A percentile compares a stretch with the other conserved stretches of the same genome.
Conservation (phyloP, 768 basidiomycete species). For the Strobilomyces confusus region DNA sequence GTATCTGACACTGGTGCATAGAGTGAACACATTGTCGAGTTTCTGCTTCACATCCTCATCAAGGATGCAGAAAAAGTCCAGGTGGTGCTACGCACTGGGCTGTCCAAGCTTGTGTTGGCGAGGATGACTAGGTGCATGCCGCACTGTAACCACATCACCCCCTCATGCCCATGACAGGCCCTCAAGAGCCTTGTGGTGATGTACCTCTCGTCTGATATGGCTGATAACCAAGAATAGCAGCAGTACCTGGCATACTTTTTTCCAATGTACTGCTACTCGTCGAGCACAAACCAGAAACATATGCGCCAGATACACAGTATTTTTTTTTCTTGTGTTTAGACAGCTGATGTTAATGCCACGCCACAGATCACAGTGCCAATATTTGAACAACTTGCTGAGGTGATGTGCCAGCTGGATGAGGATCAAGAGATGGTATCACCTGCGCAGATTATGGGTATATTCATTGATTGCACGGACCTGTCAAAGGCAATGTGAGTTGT, state of each 20-base stretch:
- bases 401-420: slow-evolving; percentile 63
- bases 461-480: slow-evolving; percentile 88
- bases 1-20: slow-evolving; percentile 10
- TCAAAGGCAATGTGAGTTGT: slow-evolving; percentile 59
- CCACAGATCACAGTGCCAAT: slow-evolving; percentile 66
- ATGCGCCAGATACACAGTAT: not conserved
- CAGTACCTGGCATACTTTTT: slow-evolving; percentile 88
- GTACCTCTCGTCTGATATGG: slow-evolving; percentile 79
- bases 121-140: slow-evolving; percentile 60
- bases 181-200: no score
- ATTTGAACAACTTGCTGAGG: slow-evolving; percentile 55
- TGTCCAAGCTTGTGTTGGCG: slow-evolving; percentile 80
- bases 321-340: no score
- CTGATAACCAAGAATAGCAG: slow-evolving; percentile 74
- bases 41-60: slow-evolving; percentile 52
- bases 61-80: slow-evolving; percentile 62
- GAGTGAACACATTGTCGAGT: slow-evolving; percentile 62
- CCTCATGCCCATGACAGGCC: slow-evolving; percentile 31
- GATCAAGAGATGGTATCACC: slow-evolving; percentile 71
- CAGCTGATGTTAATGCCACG: no score
- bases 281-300: slow-evolving; percentile 57
- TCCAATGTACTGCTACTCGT: slow-evolving; percentile 80
- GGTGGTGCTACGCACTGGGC: slow-evolving; percentile 70
- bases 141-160: no score
- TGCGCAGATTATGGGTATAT: slow-evolving; percentile 67